Evolutionary conservation across 441 rosid species (phyloP), one percentile per base, ranked within the genome.

Genomic region (Pelargonium fulgidum): DNA sequence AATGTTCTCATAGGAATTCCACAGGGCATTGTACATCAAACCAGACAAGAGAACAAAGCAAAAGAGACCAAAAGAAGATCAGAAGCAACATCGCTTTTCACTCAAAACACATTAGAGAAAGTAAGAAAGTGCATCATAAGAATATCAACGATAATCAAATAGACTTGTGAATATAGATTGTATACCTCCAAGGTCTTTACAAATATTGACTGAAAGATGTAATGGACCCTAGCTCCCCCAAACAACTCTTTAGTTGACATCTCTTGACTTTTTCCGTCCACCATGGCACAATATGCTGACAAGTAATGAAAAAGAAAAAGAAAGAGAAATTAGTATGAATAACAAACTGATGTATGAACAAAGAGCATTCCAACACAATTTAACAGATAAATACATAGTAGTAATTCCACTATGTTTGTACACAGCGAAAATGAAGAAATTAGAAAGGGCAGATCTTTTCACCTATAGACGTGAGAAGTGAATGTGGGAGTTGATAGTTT

Each of bases 181-280:
- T 83, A 62, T 56, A 92, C 93, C 96, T 90, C 96, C 76, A 92
- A 80, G 70, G 90, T 86, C 80, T 88, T 88, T 67, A 92, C 96
- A 74, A 88, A 92, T 64, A 92, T 87, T 66, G 87, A 83, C 71
- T 92, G 98, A 73, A 92, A 90, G 66, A 92, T 86, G 75, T 90
- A 90, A 68, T 87, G 93, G 64, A 92, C 88, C 68, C 96, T 84
- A 72, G 98, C 98, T 77, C 96, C 98, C 64, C 98, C 96, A 41
- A 91, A 85, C 50, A 92, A 85, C 87, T 90, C 95, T 70, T 86
- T 68, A 42, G 98, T 92, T 50, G 95, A 90, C 96, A 92, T 88
- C 79, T 85, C 94, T 76, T 87, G 86, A 80, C 85, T 88, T 79
- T 84, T 92, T 1, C 98, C 98, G 76, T 92, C 98, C 6, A 92